Base-by-base conservation (phyloP, 2,329 filamentous ascomycete species). In the Immersiporthe knoxdaviesiana region DNA sequence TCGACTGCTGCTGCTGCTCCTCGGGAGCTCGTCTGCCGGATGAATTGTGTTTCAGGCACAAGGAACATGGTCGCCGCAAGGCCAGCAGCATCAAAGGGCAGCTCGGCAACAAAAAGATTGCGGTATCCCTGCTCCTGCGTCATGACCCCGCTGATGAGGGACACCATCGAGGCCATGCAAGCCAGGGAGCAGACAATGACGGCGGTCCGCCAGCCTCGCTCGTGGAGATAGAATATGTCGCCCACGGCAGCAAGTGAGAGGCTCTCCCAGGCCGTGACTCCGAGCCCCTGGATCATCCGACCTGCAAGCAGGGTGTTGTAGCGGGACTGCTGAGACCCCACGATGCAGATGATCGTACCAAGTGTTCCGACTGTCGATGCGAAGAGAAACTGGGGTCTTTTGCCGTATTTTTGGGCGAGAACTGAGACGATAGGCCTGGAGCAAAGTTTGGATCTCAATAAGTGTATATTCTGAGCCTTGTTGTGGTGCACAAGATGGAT, bases 211-310 rank as follows among this genome's bases (percentile, higher is more conserved):
- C 75, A 67, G 0, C 73, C 77, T 8, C 77, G 74, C 63, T 78
- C 74, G 59, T 79, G 76, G 24, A 79, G 67, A 71, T 75, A 78
- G 67, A 77, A 78, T 68, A 79, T 75, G 63, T 79, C 77, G 12
- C 77, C 77, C 8, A 78, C 73, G 1, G 76, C 73, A 2, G 77
- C 76, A 16, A 78, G 72, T 6, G 74, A 75, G 4, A 79, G 72
- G 30, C 75, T 77, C 69, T 78, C 77, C 68, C 75, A 79, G 2
- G 77, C 77, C 5, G 77, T 78, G 2, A 75, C 74, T 0, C 77
- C 77, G 4, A 78, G 65, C 1, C 77, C 77, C 52, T 78, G 77
- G 6, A 79, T 58, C 63, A 78, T 72, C 18, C 77, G 74, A 12
- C 77, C 77, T 2, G 75, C 75, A n/a, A 78, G 76, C 1, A 79